phyloP scores from a whole-genome alignment of 352 stramenopile species.

The Phytophthora constricta region DNA sequence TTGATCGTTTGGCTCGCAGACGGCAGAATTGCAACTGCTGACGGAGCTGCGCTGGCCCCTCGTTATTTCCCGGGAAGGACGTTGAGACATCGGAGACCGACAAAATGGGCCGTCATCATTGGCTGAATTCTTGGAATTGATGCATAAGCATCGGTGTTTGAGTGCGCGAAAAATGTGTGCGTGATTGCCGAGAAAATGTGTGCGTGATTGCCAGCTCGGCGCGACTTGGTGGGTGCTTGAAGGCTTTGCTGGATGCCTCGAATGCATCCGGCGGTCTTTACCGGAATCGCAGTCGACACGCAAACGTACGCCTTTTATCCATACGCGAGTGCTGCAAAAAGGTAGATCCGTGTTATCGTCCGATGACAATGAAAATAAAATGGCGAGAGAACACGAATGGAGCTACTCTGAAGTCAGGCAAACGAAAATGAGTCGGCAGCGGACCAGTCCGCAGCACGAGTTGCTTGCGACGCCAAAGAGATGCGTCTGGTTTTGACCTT shows the following conservation, averaged over 20 bases:
- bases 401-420: too few relatives aligned
- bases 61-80: constrained; percentile 8
- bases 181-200: too few relatives aligned
- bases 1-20: constrained; percentile 13
- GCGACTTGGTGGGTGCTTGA: not conserved
- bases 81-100: not conserved
- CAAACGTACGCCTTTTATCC: too few relatives aligned
- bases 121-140: too few relatives aligned
- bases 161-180: too few relatives aligned
- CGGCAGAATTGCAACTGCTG: constrained; percentile 21
- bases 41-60: constrained; percentile 27
- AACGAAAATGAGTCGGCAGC: constrained; percentile 50
- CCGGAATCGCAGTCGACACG: too few relatives aligned
- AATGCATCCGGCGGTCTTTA: too few relatives aligned
- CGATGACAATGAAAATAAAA: too few relatives aligned
- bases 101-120: not conserved
- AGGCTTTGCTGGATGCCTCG: not conserved
- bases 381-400: too few relatives aligned
- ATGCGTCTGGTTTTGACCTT: constrained; percentile 15
- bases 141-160: too few relatives aligned
- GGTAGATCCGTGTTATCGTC: not conserved
- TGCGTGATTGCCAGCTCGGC: too few relatives aligned
- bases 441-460: constrained; percentile 42
- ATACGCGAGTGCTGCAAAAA: not conserved
- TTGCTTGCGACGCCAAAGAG: constrained; percentile 25